Base-by-base conservation (phyloP, 495 filamentous ascomycete genomes). In the Daldinia vernicosa region DNA sequence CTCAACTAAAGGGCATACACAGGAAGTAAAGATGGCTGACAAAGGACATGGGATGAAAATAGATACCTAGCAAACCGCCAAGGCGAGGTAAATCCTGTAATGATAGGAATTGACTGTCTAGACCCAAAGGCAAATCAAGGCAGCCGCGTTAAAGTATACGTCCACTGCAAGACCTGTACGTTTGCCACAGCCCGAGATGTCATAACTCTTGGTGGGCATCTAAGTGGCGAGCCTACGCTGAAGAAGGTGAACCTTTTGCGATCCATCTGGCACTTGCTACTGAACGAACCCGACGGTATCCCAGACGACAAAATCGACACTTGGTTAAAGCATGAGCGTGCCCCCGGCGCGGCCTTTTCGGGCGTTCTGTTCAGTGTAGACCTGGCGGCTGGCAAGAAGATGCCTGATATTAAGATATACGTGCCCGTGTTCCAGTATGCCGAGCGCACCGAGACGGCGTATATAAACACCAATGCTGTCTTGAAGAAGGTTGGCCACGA, bases 81-180 rank as follows among this genome's bases (percentile, higher is more conserved):
- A 60, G 57, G 15, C n/a, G 3, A 50, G 39, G 57, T 14, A 27
- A 24, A 14, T 1, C 40, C 57, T 22, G 8, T 60, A 0, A 60
- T 60, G 57, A 9, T 60, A 30, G 57, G 57, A 3, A 60, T 60
- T n/a, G 57, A 60, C 57, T 60, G 57, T 47, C 57, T 60, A n/a
- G 57, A 60, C 57, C 57, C 57, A 30, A 60, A 47, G 27, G 24
- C 26, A n/a, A 26, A 60, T 15, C 39, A 30, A 32, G 39, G 15
- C 6, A 60, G 57, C 37, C 57, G 57, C 15, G 39, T 60, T 4
- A 60, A 60, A 26, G 39, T 60, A 22, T 60, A 60, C 26, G 24
- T 50, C 24, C 26, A 60, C 15, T 9, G 2, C 26, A 7, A 60
- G 39, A 24, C 6, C 57, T 28, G 26, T 14, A 60, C 37, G 22